Conservation (phyloP, 1,139 yeast species). For the Pichia sp. region DNA sequence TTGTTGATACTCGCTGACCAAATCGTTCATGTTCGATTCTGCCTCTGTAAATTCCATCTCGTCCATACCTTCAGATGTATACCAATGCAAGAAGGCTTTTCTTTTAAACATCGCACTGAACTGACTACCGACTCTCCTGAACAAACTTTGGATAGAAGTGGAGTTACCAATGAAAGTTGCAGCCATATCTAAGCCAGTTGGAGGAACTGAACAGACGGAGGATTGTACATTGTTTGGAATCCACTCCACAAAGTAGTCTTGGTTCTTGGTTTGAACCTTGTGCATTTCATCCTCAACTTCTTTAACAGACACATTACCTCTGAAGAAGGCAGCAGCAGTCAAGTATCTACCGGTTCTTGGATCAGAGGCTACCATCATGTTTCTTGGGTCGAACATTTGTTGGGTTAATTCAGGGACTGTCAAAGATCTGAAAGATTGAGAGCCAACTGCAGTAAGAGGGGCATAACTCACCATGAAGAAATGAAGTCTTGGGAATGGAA, state of each 20-base stretch:
- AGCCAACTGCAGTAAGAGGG: slow-evolving; percentile 73
- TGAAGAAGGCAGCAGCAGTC: slow-evolving; percentile 91
- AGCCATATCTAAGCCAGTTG: slow-evolving; percentile 77
- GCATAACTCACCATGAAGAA: slow-evolving; percentile 95
- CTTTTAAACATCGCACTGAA: slow-evolving; percentile 89
- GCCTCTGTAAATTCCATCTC: slow-evolving; percentile 92
- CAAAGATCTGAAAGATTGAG: slow-evolving; percentile 75
- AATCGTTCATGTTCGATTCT: slow-evolving; percentile 74
- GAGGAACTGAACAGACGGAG: slow-evolving; percentile 86
- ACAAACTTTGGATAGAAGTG: slow-evolving; percentile 84
- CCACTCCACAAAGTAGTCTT: slow-evolving; percentile 88
- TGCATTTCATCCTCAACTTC: slow-evolving; percentile 94
- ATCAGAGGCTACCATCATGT: slow-evolving; percentile 94
- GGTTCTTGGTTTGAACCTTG: slow-evolving; percentile 74
- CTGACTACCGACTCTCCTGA: slow-evolving; percentile 85
- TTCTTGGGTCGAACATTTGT: slow-evolving; percentile 86
- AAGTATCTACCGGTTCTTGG: slow-evolving; percentile 87
- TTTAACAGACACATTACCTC: slow-evolving; percentile 87
- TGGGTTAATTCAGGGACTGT: slow-evolving; percentile 89
- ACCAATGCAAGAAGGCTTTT: slow-evolving; percentile 95
- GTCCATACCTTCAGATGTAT: slow-evolving; percentile 93
- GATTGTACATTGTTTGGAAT: slow-evolving; percentile 95
- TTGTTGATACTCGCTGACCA: slow-evolving; percentile 86
- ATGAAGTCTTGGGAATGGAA: slow-evolving; percentile 92
- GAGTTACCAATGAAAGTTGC: slow-evolving; percentile 92